Conservation (phyloP, 2,329 filamentous ascomycete genomes). For the Verticillium nonalfalfae region DNA sequence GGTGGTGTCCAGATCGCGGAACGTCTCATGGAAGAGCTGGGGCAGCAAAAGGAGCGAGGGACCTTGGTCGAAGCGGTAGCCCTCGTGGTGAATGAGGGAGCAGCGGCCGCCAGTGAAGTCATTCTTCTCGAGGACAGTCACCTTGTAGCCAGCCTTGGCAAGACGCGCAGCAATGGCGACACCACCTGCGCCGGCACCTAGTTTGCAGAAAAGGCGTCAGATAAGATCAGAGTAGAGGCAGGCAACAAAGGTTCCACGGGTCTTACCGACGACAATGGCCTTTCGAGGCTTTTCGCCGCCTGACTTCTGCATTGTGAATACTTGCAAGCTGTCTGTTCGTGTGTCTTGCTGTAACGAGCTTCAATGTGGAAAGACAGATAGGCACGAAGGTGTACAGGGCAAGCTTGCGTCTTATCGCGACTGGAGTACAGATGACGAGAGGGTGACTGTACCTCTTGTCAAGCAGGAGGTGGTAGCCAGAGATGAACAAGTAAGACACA, state of each 20-base stretch:
- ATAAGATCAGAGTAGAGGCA: background rate
- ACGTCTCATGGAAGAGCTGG: slow-evolving; percentile 62
- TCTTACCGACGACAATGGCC: slow-evolving; percentile 20
- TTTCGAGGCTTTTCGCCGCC: slow-evolving; percentile 22
- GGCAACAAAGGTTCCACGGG: background rate
- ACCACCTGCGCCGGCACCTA: slow-evolving; percentile 65
- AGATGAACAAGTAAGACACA: background rate
- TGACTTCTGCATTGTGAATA: slow-evolving; percentile 4
- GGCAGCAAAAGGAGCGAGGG: slow-evolving; percentile 69
- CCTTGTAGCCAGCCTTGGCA: slow-evolving; percentile 61
- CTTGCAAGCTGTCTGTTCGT: background rate
- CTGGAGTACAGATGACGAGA: background rate
- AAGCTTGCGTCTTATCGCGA: background rate
- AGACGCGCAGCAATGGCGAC: slow-evolving; percentile 67
- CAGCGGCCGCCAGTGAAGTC: slow-evolving; percentile 66
- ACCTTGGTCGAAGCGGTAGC: slow-evolving; percentile 70
- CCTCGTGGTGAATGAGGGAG: slow-evolving; percentile 54
- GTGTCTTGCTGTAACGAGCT: background rate
- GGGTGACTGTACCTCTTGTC: background rate
- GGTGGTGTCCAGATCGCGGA: slow-evolving; percentile 61
- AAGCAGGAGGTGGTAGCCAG: background rate
- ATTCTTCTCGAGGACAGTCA: slow-evolving; percentile 78
- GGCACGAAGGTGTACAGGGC: no score
- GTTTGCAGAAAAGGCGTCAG: slow-evolving; percentile 7
- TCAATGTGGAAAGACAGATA: no score